phyloP scores from a whole-genome alignment of 1,284 basidiomycete genomes.

The Ceratobasidium sp. region DNA sequence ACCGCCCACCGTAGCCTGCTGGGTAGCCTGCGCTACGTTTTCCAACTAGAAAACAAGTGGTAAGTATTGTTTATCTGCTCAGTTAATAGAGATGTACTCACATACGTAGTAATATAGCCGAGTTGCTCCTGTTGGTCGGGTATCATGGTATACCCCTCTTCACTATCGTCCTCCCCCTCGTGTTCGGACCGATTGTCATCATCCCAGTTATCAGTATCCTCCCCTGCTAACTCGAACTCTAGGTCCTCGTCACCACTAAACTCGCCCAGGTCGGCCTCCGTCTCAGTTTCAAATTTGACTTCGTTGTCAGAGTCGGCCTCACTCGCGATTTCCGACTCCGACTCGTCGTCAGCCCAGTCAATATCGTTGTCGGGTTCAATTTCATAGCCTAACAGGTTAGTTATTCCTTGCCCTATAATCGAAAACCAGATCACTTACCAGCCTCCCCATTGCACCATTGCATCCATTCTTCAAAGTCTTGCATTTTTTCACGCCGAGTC shows the following conservation, averaged over 20 bases:
- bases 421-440: not conserved
- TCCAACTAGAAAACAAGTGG: not conserved
- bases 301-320: not conserved
- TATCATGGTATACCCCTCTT: not conserved
- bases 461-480: conserved; percentile 17
- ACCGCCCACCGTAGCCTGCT: not conserved
- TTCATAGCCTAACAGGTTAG: not conserved
- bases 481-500: conserved; percentile 1
- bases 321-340: not conserved
- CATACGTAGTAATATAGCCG: not conserved
- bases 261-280: not conserved
- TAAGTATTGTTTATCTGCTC: not conserved
- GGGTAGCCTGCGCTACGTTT: not conserved
- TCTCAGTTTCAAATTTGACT: not conserved
- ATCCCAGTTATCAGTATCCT: not conserved
- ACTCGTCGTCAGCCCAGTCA: not conserved
- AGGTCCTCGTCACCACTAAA: not conserved
- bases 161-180: not conserved
- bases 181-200: not conserved
- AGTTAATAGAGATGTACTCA: not conserved
- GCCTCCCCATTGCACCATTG: not conserved
- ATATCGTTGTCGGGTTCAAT: not conserved
- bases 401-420: not conserved
- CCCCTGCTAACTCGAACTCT: not conserved
- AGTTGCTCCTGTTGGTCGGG: not conserved